A percentile compares a stretch with the other conserved stretches of the same genome.
Conservation (phyloP, 352 stramenopile species). For the Phytophthora hibernalis region DNA sequence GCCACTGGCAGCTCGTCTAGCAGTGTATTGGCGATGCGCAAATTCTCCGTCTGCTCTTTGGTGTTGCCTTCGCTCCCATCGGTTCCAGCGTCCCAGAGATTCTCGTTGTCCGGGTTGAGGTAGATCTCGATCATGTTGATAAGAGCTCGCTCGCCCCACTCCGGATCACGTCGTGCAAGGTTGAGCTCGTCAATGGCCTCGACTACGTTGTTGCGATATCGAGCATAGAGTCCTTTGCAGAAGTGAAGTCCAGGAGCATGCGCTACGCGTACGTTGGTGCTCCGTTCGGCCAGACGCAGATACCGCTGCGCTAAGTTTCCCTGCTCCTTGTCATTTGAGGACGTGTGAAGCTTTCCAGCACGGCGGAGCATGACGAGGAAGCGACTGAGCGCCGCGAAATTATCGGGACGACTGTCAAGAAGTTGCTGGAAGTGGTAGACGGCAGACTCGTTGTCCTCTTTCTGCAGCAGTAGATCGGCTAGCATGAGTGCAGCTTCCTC, state of each 20-base stretch:
- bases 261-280: constrained; percentile 62
- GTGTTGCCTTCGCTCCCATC: constrained; percentile 50
- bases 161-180: constrained; percentile 81
- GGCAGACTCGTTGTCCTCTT: constrained; percentile 88
- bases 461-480: constrained; percentile 90
- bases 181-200: constrained; percentile 94
- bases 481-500: constrained; percentile 92
- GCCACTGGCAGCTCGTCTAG: constrained; percentile 83
- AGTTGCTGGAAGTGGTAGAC: constrained; percentile 92
- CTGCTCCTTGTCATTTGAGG: constrained; percentile 36
- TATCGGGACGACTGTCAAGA: constrained; percentile 89
- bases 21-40: constrained; percentile 89
- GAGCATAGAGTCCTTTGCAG: constrained; percentile 91
- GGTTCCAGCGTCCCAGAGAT: constrained; percentile 85
- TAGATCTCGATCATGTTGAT: constrained; percentile 96
- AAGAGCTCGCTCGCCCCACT: constrained; percentile 90
- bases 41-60: constrained; percentile 87
- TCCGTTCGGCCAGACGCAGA: constrained; percentile 84
- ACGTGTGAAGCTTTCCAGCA: constrained; percentile 77
- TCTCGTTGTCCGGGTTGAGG: constrained; percentile 93
- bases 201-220: constrained; percentile 91
- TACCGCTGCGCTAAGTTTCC: constrained; percentile 57
- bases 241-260: constrained; percentile 90
- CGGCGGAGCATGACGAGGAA: constrained; percentile 90
- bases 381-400: constrained; percentile 90